Conservation (phyloP, 164 flowering plant genomes). For the Magnolia sinica region DNA sequence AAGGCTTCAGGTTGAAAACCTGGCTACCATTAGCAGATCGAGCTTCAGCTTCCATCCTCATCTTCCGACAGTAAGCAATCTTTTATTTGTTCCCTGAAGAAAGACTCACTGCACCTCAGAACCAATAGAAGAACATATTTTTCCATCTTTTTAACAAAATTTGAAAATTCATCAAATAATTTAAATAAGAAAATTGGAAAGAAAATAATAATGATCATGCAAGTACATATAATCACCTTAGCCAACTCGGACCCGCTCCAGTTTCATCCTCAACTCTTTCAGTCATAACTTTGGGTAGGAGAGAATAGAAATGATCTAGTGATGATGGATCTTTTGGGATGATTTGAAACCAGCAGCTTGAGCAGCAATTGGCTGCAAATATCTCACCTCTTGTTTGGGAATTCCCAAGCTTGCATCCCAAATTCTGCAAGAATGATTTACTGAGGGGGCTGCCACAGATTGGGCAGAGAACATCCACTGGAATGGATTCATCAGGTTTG, state of each 20-base stretch:
- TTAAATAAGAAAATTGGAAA: neutral
- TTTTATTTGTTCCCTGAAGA: constrained; percentile 73
- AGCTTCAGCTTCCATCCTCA: constrained; percentile 48
- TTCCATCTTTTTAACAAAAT: neutral
- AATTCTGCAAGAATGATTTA: constrained; percentile 28
- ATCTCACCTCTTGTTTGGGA: constrained; percentile 19
- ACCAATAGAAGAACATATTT: neutral
- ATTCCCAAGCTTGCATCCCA: constrained; percentile 17
- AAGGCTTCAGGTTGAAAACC: neutral
- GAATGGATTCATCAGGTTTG: constrained; percentile 45
- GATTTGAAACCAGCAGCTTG: constrained; percentile 87
- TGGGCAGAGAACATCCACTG: constrained; percentile 67
- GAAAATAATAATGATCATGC: neutral
- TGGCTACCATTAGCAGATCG: neutral
- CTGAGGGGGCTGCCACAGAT: constrained; percentile 72
- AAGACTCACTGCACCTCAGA: neutral
- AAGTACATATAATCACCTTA: constrained; percentile 48
- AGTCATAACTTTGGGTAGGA: constrained; percentile 52
- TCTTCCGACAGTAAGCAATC: constrained; percentile 70
- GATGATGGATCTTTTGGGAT: constrained; percentile 62
- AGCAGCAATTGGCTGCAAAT: constrained; percentile 57
- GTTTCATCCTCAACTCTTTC: constrained; percentile 31
- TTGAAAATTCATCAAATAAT: neutral
- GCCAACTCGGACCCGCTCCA: constrained; percentile 19
- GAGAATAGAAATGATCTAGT: constrained; percentile 51